phyloP scores from a whole-genome alignment of 371 early-diverging fungal species.

The Caulochytrium protostelioides region DNA sequence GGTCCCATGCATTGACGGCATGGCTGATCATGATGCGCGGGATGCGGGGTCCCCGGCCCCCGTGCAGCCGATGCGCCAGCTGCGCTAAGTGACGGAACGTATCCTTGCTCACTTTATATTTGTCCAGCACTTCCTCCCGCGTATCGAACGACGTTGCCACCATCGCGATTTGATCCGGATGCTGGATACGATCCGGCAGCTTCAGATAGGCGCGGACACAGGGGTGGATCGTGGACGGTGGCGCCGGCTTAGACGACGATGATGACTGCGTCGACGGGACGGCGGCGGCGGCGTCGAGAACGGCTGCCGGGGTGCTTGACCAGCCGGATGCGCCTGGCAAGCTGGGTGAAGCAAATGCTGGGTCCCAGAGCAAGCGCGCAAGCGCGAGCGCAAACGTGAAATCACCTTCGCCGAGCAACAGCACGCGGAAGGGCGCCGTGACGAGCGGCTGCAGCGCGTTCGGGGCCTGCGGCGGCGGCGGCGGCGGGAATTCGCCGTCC shows the following conservation, averaged over 20 bases:
- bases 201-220: background rate
- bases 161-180: conserved; percentile 2
- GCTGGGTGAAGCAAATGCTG: no score
- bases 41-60: background rate
- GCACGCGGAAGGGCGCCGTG: conserved; percentile 8
- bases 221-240: background rate
- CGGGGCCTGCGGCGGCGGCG: no score
- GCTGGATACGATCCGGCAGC: background rate
- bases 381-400: conserved; percentile 26
- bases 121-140: conserved; percentile 11
- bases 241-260: conserved; percentile 1
- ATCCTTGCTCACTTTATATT: conserved; percentile 17
- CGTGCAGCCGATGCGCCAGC: background rate
- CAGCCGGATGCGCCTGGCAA: background rate
- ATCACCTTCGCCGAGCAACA: conserved; percentile 23
- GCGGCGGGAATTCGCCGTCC: no score
- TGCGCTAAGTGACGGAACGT: conserved; percentile 9
- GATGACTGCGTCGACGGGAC: background rate
- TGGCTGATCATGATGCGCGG: conserved; percentile 11
- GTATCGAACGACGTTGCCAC: conserved; percentile 23
- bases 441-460: no score
- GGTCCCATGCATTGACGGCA: conserved; percentile 27
- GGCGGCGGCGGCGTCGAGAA: background rate
- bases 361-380: conserved; percentile 12
- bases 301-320: background rate